phyloP scores from a whole-genome alignment of 306 rosid species.

The Echinosophora koreensis region DNA sequence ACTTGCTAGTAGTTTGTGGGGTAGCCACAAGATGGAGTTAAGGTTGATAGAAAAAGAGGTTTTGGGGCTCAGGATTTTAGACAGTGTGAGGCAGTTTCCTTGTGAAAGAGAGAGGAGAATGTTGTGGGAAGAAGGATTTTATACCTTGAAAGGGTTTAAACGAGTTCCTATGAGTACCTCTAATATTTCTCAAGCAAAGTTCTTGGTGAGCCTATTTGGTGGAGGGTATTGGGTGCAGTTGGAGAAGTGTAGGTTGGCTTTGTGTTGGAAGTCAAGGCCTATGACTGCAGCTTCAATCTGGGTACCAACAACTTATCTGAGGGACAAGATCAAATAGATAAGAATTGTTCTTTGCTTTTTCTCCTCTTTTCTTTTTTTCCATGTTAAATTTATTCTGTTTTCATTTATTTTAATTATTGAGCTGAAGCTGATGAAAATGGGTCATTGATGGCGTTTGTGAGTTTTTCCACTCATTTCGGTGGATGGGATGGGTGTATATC shows the following conservation, averaged over 20 bases:
- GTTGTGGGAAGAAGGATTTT: constrained; percentile 55
- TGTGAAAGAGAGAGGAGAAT: constrained; percentile 51
- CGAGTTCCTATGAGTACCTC: constrained; percentile 55
- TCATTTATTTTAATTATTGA: not conserved
- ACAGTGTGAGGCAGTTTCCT: constrained; percentile 66
- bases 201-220: constrained; percentile 64
- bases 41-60: constrained; percentile 61
- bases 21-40: constrained; percentile 49
- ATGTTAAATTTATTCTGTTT: not conserved
- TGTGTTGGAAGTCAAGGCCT: constrained; percentile 79
- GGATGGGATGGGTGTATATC: constrained; percentile 5
- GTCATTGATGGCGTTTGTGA: constrained; percentile 7
- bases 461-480: constrained; percentile 19
- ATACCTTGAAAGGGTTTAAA: constrained; percentile 56
- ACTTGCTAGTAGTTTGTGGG: constrained; percentile 49
- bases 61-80: constrained; percentile 63
- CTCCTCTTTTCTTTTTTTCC: not conserved
- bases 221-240: constrained; percentile 72
- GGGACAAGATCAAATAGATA: constrained; percentile 42
- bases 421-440: constrained; percentile 30
- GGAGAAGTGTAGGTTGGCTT: constrained; percentile 52
- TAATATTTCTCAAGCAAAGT: constrained; percentile 73
- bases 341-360: not conserved
- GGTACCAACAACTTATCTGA: constrained; percentile 52
- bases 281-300: constrained; percentile 67